Conservation (phyloP, 2,329 filamentous ascomycete species). For the Hymenoscyphus fraxineus region DNA sequence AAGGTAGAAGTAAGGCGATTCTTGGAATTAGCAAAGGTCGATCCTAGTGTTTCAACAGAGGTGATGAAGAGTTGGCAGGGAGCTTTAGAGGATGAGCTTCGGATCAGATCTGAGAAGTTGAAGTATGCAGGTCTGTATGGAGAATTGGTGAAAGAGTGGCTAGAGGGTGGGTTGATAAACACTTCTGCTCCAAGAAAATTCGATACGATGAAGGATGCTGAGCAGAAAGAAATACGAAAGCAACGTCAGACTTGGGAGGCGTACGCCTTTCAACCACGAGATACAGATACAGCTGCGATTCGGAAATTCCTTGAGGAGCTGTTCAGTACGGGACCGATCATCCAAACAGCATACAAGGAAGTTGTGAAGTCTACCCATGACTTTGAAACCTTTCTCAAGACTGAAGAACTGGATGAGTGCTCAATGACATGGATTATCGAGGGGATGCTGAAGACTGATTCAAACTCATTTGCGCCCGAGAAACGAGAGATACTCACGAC, state of each 20-base stretch:
- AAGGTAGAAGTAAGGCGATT: not conserved
- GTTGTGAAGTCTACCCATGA: not conserved
- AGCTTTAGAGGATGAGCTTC: not conserved
- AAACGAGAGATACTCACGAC: slow-evolving; percentile 48
- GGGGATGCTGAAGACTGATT: not conserved
- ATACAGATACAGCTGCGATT: not conserved
- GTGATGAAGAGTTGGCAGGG: not conserved
- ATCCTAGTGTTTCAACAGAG: not conserved
- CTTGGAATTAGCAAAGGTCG: not conserved
- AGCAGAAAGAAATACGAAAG: not conserved
- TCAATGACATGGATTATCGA: not conserved
- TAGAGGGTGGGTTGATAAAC: not conserved
- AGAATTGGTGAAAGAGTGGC: not conserved
- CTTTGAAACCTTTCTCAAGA: not conserved
- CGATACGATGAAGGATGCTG: not conserved
- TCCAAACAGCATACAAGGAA: not conserved
- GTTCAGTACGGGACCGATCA: not conserved
- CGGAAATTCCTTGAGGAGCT: not conserved
- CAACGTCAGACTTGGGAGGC: not conserved
- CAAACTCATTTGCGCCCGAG: slow-evolving; percentile 46
- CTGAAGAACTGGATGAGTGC: not conserved
- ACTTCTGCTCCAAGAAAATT: not conserved
- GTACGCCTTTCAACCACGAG: not conserved
- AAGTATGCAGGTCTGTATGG: not conserved
- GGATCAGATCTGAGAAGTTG: not conserved